phyloP scores from a whole-genome alignment of 2,329 filamentous ascomycete genomes.

The Mycosphaerella arachidis region DNA sequence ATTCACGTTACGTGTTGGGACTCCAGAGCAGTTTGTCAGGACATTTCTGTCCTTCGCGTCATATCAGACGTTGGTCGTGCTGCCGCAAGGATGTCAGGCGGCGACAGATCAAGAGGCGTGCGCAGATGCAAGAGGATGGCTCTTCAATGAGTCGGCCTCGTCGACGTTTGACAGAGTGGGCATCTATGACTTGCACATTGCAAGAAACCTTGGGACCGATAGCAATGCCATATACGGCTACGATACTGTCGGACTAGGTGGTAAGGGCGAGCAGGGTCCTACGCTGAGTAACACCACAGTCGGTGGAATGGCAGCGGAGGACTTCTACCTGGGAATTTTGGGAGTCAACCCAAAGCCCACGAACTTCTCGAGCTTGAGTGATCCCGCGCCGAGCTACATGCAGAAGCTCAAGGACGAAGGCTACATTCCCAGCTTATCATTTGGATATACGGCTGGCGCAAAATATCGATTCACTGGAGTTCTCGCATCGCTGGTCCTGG shows the following conservation, averaged over 20 bases:
- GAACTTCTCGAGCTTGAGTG: slow-evolving; percentile 50
- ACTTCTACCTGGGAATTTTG: slow-evolving; percentile 46
- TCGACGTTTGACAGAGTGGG: slow-evolving; percentile 57
- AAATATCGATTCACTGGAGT: slow-evolving; percentile 51
- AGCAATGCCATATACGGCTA: slow-evolving; percentile 63
- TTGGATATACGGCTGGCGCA: slow-evolving; percentile 72
- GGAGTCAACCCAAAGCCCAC: slow-evolving; percentile 48
- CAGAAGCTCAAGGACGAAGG: slow-evolving; percentile 52
- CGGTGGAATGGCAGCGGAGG: slow-evolving; percentile 36
- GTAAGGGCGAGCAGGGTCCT: slow-evolving; percentile 37
- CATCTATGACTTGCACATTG: slow-evolving; percentile 56
- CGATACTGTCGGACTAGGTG: slow-evolving; percentile 44
- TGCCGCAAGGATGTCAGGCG: slow-evolving; percentile 52
- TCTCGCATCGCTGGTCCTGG: slow-evolving; percentile 56
- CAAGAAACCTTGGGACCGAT: slow-evolving; percentile 51
- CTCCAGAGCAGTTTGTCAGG: slow-evolving; percentile 50
- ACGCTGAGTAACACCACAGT: slow-evolving; percentile 41
- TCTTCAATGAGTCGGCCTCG: slow-evolving; percentile 54
- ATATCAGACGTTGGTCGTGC: slow-evolving; percentile 67
- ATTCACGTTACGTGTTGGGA: slow-evolving; percentile 57
- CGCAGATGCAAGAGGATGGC: slow-evolving; percentile 52
- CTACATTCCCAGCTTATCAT: slow-evolving; percentile 66
- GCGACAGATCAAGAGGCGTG: slow-evolving; percentile 42
- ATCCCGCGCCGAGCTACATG: slow-evolving; percentile 52
- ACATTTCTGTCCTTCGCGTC: slow-evolving; percentile 62